phyloP scores from a whole-genome alignment of 352 stramenopile genomes.

The Phytophthora brassicae region DNA sequence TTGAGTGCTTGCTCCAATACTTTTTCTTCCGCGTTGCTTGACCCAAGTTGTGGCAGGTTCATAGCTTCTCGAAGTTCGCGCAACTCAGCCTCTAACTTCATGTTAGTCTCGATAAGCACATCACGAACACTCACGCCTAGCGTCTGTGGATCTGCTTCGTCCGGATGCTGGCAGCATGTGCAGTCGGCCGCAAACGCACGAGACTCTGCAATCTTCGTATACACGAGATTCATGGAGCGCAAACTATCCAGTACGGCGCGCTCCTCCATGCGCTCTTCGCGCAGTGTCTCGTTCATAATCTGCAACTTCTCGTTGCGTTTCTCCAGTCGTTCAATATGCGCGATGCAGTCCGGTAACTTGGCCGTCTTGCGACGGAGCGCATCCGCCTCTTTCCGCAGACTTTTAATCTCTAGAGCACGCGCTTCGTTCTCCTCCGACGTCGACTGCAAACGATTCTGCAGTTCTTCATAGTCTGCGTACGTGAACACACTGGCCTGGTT shows the following conservation, averaged over 20 bases:
- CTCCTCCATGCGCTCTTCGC: slow-evolving; percentile 67
- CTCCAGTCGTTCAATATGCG: slow-evolving; percentile 57
- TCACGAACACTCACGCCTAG: slow-evolving; percentile 48
- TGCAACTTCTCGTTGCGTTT: slow-evolving; percentile 60
- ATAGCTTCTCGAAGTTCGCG: slow-evolving; percentile 39
- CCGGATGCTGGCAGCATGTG: slow-evolving; percentile 20
- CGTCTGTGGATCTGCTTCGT: slow-evolving; percentile 23
- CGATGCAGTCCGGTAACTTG: slow-evolving; percentile 40
- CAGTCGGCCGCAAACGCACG: slow-evolving; percentile 42
- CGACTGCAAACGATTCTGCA: slow-evolving; percentile 45
- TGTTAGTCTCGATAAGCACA: slow-evolving; percentile 55
- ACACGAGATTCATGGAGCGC: slow-evolving; percentile 63
- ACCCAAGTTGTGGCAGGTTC: slow-evolving; percentile 23
- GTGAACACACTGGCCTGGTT: slow-evolving; percentile 62
- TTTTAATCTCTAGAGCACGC: slow-evolving; percentile 50
- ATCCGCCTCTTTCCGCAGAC: slow-evolving; percentile 59
- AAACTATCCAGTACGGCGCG: slow-evolving; percentile 67
- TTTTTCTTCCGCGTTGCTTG: slow-evolving; percentile 31
- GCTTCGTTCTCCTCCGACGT: slow-evolving; percentile 49
- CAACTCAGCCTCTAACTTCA: slow-evolving; percentile 51
- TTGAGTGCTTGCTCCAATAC: slow-evolving; percentile 31
- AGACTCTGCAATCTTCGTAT: slow-evolving; percentile 74
- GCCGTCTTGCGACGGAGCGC: slow-evolving; percentile 41
- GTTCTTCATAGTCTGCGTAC: slow-evolving; percentile 52
- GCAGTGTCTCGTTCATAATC: slow-evolving; percentile 50